phyloP scores from a whole-genome alignment of 257 asterid species.

The Vinca minor region DNA sequence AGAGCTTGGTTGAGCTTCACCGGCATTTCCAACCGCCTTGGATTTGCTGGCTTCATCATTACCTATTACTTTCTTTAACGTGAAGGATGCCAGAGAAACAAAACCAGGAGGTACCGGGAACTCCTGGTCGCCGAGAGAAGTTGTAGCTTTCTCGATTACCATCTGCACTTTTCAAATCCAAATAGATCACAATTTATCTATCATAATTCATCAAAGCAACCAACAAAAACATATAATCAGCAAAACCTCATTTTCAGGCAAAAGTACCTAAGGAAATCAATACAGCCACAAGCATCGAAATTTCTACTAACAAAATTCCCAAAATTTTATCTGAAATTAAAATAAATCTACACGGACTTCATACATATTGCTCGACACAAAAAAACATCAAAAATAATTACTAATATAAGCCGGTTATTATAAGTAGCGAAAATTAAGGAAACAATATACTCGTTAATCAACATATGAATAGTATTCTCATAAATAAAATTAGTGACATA shows the following conservation, averaged over 20 bases:
- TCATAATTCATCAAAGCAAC: neutral
- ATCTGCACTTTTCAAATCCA: constrained; percentile 21
- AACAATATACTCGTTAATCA: too few species aligned
- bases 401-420: too few species aligned
- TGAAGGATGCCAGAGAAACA: constrained; percentile 48
- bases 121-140: constrained; percentile 10
- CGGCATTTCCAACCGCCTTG: neutral
- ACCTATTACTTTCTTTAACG: constrained; percentile 30
- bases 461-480: too few species aligned
- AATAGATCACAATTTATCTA: neutral
- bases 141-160: constrained; percentile 29
- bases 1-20: constrained; percentile 13
- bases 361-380: neutral
- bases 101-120: constrained; percentile 80
- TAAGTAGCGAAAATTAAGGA: too few species aligned
- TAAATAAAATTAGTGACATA: too few species aligned
- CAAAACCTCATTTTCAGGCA: neutral
- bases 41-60: constrained; percentile 17
- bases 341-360: neutral
- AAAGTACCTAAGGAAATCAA: neutral
- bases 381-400: too few species aligned
- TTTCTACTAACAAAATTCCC: neutral
- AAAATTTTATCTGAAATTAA: constrained; percentile 1
- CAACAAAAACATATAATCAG: neutral
- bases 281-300: neutral